Conservation (phyloP, 2,329 filamentous ascomycete species). For the Verticillium alfalfae region DNA sequence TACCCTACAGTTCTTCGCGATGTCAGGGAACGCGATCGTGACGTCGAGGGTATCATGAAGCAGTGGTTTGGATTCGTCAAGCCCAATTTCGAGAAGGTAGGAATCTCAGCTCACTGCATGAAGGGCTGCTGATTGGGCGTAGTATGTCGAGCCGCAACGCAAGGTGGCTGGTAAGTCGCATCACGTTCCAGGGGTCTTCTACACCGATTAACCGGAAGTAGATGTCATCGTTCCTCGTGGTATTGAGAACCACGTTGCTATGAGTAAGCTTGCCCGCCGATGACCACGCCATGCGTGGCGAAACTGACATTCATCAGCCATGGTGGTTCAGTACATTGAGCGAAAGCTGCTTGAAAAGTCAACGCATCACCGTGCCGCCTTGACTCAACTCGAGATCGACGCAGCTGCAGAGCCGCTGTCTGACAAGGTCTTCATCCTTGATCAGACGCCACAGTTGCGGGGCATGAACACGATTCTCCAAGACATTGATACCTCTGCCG, state of each 20-base stretch:
- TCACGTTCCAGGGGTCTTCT: background rate
- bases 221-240: constrained; percentile 94
- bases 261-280: constrained; percentile 46
- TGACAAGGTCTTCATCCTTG: constrained; percentile 66
- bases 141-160: constrained; percentile 84
- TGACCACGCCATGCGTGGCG: constrained; percentile 13
- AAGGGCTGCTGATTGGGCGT: background rate
- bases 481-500: constrained; percentile 68
- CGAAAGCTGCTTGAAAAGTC: constrained; percentile 85
- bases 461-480: constrained; percentile 91
- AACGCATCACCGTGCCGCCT: constrained; percentile 69
- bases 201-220: constrained; percentile 17
- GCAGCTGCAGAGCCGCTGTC: constrained; percentile 69
- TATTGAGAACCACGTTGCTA: constrained; percentile 90
- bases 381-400: constrained; percentile 69
- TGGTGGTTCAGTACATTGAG: constrained; percentile 92
- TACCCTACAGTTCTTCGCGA: constrained; percentile 66
- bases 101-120: background rate
- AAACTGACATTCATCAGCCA: constrained; percentile 44
- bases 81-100: constrained; percentile 81
- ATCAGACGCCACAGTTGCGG: constrained; percentile 72
- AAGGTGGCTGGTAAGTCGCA: constrained; percentile 64
- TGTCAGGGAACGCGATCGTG: constrained; percentile 80
- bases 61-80: constrained; percentile 98
- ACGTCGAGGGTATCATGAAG: constrained; percentile 93